A percentile compares a stretch with the other conserved stretches of the same genome.
These are phyloP conservation scores for Eucalyptus victrix DNA, from an alignment of 345 rosid genomes.

Conservation along the genomic window DNA sequence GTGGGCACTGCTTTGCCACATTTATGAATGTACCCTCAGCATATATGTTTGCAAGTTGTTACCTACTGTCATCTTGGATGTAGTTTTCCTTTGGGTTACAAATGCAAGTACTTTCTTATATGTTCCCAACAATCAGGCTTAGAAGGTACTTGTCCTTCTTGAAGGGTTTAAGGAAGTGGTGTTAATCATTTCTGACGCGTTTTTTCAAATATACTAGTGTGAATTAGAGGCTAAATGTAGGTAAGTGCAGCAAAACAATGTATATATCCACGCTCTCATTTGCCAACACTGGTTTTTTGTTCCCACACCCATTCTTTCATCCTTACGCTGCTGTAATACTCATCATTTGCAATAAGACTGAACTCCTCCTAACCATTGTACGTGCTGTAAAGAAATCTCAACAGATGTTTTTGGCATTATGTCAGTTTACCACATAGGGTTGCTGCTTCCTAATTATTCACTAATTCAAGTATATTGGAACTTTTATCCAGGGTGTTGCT, in stretches of 20 bases:
- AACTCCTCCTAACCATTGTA: background rate
- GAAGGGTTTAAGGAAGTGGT: background rate
- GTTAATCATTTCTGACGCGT: background rate
- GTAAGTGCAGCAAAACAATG: background rate
- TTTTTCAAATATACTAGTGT: background rate
- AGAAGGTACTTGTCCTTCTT: background rate
- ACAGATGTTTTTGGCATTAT: background rate
- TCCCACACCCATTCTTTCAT: background rate
- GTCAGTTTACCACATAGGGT: background rate
- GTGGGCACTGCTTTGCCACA: background rate
- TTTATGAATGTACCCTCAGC: background rate
- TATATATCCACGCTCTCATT: background rate
- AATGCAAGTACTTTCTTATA: background rate
- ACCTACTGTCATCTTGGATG: background rate
- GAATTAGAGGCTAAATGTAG: background rate
- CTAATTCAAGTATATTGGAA: background rate
- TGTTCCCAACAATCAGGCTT: background rate
- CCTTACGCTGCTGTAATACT: background rate
- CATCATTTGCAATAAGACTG: background rate
- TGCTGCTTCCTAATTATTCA: background rate
- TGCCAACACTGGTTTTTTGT: background rate
- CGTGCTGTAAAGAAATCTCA: background rate
- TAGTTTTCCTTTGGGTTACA: background rate
- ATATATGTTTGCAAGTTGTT: background rate
- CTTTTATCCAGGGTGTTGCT: slow-evolving; percentile 20